Base-by-base conservation (phyloP, 345 rosid genomes). In the Orychophragmus violaceus region DNA sequence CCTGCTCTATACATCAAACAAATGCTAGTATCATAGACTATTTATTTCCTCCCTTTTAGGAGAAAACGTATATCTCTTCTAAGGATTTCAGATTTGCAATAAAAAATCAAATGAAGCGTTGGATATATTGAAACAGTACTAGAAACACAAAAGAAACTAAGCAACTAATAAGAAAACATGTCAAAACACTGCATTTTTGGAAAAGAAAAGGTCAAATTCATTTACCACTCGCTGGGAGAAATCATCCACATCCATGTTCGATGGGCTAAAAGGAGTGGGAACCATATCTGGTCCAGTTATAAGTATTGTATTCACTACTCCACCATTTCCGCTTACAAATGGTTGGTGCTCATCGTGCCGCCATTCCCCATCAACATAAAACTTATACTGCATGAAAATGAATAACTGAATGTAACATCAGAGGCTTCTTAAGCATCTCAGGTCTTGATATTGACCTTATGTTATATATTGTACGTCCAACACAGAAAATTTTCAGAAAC, bases 361-460 rank as follows among this genome's bases (percentile, higher is more conserved):
- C 99, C 98, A 89, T 70, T 89, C 85, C 76, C 87, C 97, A 80
- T 95, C 99, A 46, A 95, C 91, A 69, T 42, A 75, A 74, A 95
- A 95, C 72, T 91, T 95, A 77, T 72, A 95, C 99, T 95, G 90
- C 82, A 74, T 49, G 55, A 72, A 37, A 74, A n/a, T 33, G 67
- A 76, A 76, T 5, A 64, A 45, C 3, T 9, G 35, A 70, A 60
- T 55, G 70, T 76, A 59, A 71, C 51, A 66, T 50, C 50, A 67
- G 29, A 12, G 25, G 36, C 70, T 74, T 45, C 51, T 62, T 62
- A 52, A 27, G 39, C 13, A 28, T 48, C 52, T 21, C 37, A 55
- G 23, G 51, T 50, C 27, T 25, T 29, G 44, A 48, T 28, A 39
- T n/a, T n/a, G n/a, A 28, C 45, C 10, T 21, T 35, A 10, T 55